Evolutionary conservation across 2,329 filamentous ascomycete genomes (phyloP).

Genomic region (Clarireedia monteithiana): DNA sequence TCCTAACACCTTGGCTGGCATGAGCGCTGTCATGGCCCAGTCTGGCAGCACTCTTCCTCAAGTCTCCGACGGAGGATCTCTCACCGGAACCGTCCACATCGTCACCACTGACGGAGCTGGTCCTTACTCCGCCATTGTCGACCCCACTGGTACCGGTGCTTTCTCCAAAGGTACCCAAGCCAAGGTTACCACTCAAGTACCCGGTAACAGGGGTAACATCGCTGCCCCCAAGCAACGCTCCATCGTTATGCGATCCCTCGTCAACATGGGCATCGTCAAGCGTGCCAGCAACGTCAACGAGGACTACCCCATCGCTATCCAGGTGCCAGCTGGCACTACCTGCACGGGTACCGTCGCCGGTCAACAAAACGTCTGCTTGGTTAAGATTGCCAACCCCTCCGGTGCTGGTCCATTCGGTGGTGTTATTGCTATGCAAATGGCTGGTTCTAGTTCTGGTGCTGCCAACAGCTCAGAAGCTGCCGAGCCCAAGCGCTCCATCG

Average conservation of each 20-base stretch:
- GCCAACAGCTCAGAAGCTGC: neutral
- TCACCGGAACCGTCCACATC: conserved; percentile 59
- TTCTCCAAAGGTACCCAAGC: conserved; percentile 42
- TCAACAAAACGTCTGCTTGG: conserved; percentile 52
- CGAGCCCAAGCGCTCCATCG: conserved; percentile 2
- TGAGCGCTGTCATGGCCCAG: conserved; percentile 46
- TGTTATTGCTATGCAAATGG: conserved; percentile 47
- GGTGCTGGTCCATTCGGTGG: conserved; percentile 55
- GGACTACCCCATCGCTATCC: conserved; percentile 37
- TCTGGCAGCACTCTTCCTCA: conserved; percentile 52
- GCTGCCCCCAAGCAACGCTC: conserved; percentile 23
- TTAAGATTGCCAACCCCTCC: conserved; percentile 54
- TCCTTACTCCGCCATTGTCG: conserved; percentile 49
- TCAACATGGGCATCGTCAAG: conserved; percentile 25
- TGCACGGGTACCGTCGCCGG: conserved; percentile 55
- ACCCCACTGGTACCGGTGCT: conserved; percentile 47
- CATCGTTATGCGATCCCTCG: conserved; percentile 21
- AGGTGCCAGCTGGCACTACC: conserved; percentile 38
- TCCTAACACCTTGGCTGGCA: conserved; percentile 50
- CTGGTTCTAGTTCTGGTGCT: conserved; percentile 10
- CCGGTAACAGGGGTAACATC: conserved; percentile 35
- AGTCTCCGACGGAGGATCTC: conserved; percentile 45
- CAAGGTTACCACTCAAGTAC: conserved; percentile 46
- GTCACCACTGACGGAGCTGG: conserved; percentile 61
- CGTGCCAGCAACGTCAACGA: conserved; percentile 28